These are phyloP conservation scores for Serendipita vermifera DNA, from an alignment of 768 basidiomycete species.

Conservation along the genomic window DNA sequence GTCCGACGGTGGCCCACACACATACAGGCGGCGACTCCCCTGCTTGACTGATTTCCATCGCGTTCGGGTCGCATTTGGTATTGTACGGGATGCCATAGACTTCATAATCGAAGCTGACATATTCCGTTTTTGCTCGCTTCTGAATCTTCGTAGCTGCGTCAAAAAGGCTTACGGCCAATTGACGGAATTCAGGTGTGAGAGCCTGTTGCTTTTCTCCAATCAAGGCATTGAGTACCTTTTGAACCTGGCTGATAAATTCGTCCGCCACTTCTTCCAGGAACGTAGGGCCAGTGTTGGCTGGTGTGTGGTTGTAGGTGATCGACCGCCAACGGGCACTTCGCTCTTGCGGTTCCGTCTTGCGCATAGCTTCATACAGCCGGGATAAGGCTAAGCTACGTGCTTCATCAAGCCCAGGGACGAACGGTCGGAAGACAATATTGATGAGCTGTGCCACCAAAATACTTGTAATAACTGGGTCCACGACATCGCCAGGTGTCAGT, in stretches of 20 bases:
- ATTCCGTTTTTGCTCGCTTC: conserved; percentile 2
- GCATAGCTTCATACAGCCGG: background rate
- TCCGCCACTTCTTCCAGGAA: background rate
- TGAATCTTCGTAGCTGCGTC: background rate
- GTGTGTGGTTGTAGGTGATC: background rate
- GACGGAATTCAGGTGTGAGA: background rate
- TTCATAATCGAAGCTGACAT: conserved; percentile 7
- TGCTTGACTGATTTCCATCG: background rate
- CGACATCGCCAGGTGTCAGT: background rate
- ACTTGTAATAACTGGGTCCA: background rate
- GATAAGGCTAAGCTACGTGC: background rate
- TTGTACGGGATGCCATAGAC: background rate
- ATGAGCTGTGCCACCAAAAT: background rate
- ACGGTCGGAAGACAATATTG: background rate
- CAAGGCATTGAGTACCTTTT: background rate
- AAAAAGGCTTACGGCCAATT: background rate
- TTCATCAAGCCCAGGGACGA: background rate
- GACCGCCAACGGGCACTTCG: background rate
- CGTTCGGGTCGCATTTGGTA: background rate
- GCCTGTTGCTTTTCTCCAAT: background rate
- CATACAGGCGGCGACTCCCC: background rate
- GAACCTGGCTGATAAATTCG: background rate
- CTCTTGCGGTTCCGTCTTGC: background rate
- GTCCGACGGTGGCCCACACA: background rate
- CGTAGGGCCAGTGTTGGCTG: background rate